Evolutionary conservation across 2,329 filamentous ascomycete genomes (phyloP).

Genomic region (Colletotrichum sp.): DNA sequence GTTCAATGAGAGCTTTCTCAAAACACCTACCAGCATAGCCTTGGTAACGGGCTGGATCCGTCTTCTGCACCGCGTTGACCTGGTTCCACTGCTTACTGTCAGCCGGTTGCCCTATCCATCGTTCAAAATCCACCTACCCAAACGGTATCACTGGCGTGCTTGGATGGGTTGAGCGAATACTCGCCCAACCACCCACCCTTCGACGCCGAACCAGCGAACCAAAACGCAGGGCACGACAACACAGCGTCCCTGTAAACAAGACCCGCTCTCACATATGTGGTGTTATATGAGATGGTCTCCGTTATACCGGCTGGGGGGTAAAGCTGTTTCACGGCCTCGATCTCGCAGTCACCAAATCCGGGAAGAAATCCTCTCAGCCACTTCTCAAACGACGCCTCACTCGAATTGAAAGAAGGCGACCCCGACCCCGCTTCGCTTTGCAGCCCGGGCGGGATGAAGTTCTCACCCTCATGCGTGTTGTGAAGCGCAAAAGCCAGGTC

Average conservation of each 20-base stretch:
- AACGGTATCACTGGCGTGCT: slow-evolving; percentile 61
- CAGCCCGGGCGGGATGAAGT: slow-evolving; percentile 61
- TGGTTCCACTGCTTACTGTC: slow-evolving; percentile 54
- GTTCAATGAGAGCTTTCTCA: background rate
- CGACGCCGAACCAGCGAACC: slow-evolving; percentile 52
- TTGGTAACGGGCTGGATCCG: slow-evolving; percentile 57
- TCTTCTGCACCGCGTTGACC: slow-evolving; percentile 55
- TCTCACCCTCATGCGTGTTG: slow-evolving; percentile 68
- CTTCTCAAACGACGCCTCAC: slow-evolving; percentile 48
- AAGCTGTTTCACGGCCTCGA: slow-evolving; percentile 41
- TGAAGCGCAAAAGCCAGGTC: slow-evolving; percentile 59
- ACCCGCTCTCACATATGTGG: slow-evolving; percentile 56
- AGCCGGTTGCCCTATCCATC: background rate
- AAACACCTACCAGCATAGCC: slow-evolving; percentile 44
- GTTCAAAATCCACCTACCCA: slow-evolving; percentile 45
- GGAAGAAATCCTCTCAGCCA: slow-evolving; percentile 64
- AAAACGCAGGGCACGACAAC: slow-evolving; percentile 64
- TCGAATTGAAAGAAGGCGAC: slow-evolving; percentile 53
- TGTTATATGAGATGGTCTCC: slow-evolving; percentile 56
- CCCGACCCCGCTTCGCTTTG: slow-evolving; percentile 33
- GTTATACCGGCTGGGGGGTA: slow-evolving; percentile 54
- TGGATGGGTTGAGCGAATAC: slow-evolving; percentile 64
- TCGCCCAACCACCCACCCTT: slow-evolving; percentile 58
- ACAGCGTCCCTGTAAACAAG: slow-evolving; percentile 63
- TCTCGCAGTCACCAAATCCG: slow-evolving; percentile 40